Evolutionary conservation across 1,139 yeast species (phyloP).

Genomic region (Blastobotrys elegans): DNA sequence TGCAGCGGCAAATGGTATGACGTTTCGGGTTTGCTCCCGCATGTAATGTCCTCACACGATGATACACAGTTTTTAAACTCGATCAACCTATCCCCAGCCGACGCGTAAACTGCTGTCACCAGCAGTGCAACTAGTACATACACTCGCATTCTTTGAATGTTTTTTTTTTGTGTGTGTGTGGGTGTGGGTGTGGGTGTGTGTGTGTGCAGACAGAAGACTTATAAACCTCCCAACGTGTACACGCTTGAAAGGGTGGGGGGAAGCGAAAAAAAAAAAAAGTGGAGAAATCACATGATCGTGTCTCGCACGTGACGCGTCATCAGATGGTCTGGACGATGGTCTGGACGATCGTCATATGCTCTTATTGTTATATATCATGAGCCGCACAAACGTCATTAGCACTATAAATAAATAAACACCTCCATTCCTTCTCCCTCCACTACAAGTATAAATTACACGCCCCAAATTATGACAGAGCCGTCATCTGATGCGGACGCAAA

Average conservation of each 20-base stretch:
- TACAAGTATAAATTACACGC: too few relatives aligned
- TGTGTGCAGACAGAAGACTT: too few relatives aligned
- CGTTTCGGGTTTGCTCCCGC: slow-evolving; percentile 26
- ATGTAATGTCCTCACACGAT: slow-evolving; percentile 47
- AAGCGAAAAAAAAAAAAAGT: background rate
- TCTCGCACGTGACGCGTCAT: too few relatives aligned
- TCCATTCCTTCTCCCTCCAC: too few relatives aligned
- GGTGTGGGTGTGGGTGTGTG: too few relatives aligned
- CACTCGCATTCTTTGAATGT: background rate
- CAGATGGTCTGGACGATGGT: too few relatives aligned
- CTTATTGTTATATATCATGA: too few relatives aligned
- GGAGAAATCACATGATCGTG: background rate
- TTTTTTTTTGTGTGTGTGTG: too few relatives aligned
- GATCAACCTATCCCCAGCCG: slow-evolving; percentile 74
- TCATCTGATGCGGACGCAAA: slow-evolving; percentile 11
- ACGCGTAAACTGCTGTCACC: slow-evolving; percentile 37
- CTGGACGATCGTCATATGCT: too few relatives aligned
- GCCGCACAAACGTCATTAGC: too few relatives aligned
- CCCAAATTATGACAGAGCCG: slow-evolving; percentile 7
- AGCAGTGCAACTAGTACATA: background rate
- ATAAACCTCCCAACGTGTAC: background rate
- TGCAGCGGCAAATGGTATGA: slow-evolving; percentile 35
- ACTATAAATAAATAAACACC: too few relatives aligned
- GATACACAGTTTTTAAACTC: slow-evolving; percentile 62
- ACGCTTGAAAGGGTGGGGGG: too few relatives aligned